These are phyloP conservation scores for Raffaelea ambrosiae DNA, from an alignment of 2,329 filamentous ascomycete species.

Conservation along the genomic window DNA sequence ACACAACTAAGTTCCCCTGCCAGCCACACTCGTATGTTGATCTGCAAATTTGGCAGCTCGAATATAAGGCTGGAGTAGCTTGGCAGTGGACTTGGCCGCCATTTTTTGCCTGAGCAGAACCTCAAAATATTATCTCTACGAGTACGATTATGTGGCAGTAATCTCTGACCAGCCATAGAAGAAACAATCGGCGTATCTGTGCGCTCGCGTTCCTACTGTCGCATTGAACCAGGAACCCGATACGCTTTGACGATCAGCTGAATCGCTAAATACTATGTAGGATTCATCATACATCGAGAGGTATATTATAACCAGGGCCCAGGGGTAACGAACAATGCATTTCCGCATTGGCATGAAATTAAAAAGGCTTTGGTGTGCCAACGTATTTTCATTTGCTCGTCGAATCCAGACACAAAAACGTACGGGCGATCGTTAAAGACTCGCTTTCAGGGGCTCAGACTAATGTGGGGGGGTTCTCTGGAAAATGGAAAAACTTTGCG, in stretches of 20 bases:
- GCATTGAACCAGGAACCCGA: background rate
- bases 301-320: background rate
- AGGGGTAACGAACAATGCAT: background rate
- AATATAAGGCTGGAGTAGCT: background rate
- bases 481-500: background rate
- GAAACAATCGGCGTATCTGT: background rate
- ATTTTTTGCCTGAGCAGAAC: no score
- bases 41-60: background rate
- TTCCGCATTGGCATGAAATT: no score
- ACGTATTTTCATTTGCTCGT: background rate
- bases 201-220: background rate
- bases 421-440: background rate
- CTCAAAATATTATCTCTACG: no score
- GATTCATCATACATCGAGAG: background rate
- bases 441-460: background rate
- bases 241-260: background rate
- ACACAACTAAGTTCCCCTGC: background rate
- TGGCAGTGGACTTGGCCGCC: background rate
- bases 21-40: background rate
- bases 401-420: background rate
- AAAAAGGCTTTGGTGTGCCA: background rate
- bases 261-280: background rate
- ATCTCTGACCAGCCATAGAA: background rate
- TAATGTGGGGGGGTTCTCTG: background rate
- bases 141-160: no score